Evolutionary conservation across 108 stramenopile species (phyloP), one percentile per base, ranked within the genome.

Genomic region (Bacterosira constricta): DNA sequence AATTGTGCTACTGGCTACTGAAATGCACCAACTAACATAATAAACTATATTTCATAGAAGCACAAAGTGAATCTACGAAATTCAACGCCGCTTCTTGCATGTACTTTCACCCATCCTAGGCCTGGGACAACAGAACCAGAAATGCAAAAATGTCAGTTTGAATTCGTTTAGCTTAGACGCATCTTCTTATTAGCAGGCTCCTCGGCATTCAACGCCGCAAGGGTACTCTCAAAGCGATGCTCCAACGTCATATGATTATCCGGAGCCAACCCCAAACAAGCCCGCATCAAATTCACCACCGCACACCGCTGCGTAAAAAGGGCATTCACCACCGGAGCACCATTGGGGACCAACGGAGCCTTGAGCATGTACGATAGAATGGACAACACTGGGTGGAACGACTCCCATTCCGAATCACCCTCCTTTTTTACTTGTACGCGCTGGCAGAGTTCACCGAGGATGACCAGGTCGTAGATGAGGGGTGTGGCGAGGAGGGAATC

Each of bases 291-390:
- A 67, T 99, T 99, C 59, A 92, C 85, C 23, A 95, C 75, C 7
- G 94, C 96, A 81, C 90, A 86, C 15, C 98, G 86, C 83, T 99
- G 98, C n/a, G 96, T 78, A 64, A 97, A 97, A 34, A 99, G 83
- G 4, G 98, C 97, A 76, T 99, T 99, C 29, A 99, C 93, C 10
- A 99, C 97, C 4, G 98, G 98, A 4, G 98, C 96, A 36, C 98
- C 98, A 18, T 91, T 82, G 10, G 98, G 98, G 8, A 97, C 97
- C 44, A 98, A 60, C 4, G 98, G 98, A 23, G 98, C 98, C 82
- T 99, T 99, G 64, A 99, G 91, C 96, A 99, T 93, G 91, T 98
- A 99, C 3, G 93, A 96, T 18, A 99, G 88, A 15, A 98, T 71
- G 7, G 95, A 96, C 0, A 99, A 81, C 60, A 99, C 98, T 12